Conservation (phyloP, 805 yeast genomes). For the Barnettozyma californica region DNA sequence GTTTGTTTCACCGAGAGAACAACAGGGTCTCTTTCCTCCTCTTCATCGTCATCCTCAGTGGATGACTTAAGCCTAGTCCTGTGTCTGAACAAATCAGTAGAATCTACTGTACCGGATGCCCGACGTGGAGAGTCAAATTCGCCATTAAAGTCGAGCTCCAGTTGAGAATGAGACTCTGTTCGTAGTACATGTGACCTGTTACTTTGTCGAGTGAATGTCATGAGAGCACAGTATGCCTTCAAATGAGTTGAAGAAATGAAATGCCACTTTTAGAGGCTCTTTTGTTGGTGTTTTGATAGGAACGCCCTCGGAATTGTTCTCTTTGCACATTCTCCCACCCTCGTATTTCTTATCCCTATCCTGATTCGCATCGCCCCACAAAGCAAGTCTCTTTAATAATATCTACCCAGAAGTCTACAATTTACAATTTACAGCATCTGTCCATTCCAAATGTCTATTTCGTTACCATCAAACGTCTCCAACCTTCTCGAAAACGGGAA, state of each 20-base stretch:
- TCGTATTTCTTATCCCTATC: no score
- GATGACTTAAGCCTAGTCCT: neutral
- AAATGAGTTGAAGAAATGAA: no score
- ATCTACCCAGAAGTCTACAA: no score
- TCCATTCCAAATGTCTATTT: neutral
- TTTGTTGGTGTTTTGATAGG: no score
- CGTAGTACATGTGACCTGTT: neutral
- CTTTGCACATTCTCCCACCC: no score
- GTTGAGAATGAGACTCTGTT: neutral
- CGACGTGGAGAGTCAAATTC: conserved; percentile 2
- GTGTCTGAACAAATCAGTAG: neutral
- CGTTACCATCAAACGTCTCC: conserved; percentile 33
- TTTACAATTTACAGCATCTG: no score
- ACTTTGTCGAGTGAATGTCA: neutral
- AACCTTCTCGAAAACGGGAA: conserved; percentile 53
- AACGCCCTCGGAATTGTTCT: no score
- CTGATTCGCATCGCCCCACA: no score
- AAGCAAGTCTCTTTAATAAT: no score
- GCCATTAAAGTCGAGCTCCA: neutral
- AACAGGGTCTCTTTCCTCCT: neutral
- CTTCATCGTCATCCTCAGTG: neutral
- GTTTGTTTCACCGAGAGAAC: neutral
- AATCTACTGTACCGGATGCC: neutral
- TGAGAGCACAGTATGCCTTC: neutral
- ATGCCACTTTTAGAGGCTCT: no score